These are phyloP conservation scores for Cladosporium sp. DNA, from an alignment of 2,329 filamentous ascomycete genomes.

Conservation along the genomic window DNA sequence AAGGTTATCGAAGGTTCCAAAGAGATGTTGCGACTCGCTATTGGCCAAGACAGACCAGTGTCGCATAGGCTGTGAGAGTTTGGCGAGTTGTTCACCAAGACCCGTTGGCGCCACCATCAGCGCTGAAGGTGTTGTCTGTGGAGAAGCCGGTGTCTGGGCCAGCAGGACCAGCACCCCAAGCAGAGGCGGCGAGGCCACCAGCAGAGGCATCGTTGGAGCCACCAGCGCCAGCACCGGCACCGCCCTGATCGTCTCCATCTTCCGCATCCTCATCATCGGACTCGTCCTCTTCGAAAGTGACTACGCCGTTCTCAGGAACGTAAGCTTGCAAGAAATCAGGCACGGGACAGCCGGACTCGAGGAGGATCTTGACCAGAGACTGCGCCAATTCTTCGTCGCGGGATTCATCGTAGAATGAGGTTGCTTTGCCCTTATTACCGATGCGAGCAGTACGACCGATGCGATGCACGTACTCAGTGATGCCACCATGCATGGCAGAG, in stretches of 20 bases:
- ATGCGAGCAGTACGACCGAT: conserved; percentile 96
- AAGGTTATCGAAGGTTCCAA: too few species aligned
- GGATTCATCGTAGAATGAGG: conserved; percentile 76
- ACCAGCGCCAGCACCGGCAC: conserved; percentile 12
- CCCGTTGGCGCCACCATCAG: not conserved
- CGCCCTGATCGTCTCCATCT: conserved; percentile 10
- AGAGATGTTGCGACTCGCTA: too few species aligned
- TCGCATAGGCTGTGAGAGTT: not conserved
- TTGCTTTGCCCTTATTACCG: conserved; percentile 78
- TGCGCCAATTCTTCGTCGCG: conserved; percentile 68
- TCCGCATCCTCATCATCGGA: conserved; percentile 40
- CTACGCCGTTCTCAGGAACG: conserved; percentile 54
- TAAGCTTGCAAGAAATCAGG: conserved; percentile 74
- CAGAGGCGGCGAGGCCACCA: conserved; percentile 13
- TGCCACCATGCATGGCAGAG: conserved; percentile 69
- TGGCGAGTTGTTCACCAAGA: not conserved
- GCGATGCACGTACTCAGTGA: conserved; percentile 88
- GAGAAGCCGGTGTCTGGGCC: not conserved
- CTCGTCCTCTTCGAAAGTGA: conserved; percentile 52
- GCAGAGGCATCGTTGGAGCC: not conserved
- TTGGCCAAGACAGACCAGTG: not conserved
- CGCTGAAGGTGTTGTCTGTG: not conserved
- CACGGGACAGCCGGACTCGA: conserved; percentile 73
- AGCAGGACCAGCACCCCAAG: conserved; percentile 17
- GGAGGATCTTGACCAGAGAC: conserved; percentile 72